Evolutionary conservation across 1,284 basidiomycete genomes (phyloP).

Genomic region (Sporisorium reilianum): DNA sequence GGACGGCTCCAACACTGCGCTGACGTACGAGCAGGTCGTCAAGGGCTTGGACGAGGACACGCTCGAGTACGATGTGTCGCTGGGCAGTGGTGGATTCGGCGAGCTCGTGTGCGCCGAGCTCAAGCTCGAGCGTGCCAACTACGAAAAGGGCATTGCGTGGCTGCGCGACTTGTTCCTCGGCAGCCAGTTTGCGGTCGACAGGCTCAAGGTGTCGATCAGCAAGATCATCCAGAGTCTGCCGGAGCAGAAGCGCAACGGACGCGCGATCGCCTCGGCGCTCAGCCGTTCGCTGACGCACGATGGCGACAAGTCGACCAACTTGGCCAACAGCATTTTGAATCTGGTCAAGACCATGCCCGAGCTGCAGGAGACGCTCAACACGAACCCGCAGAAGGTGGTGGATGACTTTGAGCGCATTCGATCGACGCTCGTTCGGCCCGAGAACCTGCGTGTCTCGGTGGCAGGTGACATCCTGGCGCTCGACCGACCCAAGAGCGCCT

Average conservation of each 20-base stretch:
- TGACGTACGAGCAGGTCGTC: conserved; percentile 90
- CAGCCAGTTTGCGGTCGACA: conserved; percentile 83
- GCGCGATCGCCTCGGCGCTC: conserved; percentile 81
- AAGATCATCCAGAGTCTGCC: conserved; percentile 94
- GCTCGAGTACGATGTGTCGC: conserved; percentile 82
- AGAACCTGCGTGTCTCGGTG: conserved; percentile 86
- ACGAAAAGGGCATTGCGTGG: conserved; percentile 87
- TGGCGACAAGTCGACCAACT: conserved; percentile 78
- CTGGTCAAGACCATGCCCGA: conserved; percentile 84
- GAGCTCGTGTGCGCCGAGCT: conserved; percentile 79
- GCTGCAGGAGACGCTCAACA: conserved; percentile 76
- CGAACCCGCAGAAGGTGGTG: conserved; percentile 52
- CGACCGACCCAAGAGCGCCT: conserved; percentile 75
- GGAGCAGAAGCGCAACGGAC: conserved; percentile 90
- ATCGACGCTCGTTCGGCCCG: conserved; percentile 73
- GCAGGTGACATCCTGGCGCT: conserved; percentile 84
- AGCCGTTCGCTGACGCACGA: conserved; percentile 79
- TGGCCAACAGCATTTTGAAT: conserved; percentile 79
- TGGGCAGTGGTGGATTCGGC: conserved; percentile 79
- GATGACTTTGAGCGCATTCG: conserved; percentile 58
- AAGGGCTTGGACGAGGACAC: conserved; percentile 91
- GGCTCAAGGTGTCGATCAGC: conserved; percentile 86
- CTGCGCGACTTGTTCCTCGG: conserved; percentile 88
- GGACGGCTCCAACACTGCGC: conserved; percentile 74
- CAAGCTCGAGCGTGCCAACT: conserved; percentile 81